A percentile compares a stretch with the other conserved stretches of the same genome.
These are phyloP conservation scores for Cardamine chenopodiifolia DNA, from an alignment of 345 rosid genomes.

Conservation along the genomic window DNA sequence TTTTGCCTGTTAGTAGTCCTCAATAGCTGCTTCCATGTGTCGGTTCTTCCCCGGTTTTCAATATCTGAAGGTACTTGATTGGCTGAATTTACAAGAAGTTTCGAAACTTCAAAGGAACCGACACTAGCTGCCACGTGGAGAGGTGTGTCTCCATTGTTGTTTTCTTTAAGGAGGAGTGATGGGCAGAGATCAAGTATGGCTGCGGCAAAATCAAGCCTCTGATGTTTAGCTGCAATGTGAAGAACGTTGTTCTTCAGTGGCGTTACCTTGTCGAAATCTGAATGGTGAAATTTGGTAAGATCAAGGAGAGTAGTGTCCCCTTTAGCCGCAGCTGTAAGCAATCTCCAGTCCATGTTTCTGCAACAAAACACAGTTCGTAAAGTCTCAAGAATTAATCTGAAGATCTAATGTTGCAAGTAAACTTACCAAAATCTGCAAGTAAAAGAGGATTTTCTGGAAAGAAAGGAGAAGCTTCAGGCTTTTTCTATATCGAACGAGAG, in stretches of 20 bases:
- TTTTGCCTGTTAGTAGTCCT: conserved; percentile 31
- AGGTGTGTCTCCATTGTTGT: conserved; percentile 48
- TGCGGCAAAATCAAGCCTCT: conserved; percentile 25
- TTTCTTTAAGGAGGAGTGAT: conserved; percentile 32
- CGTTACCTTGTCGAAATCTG: conserved; percentile 30
- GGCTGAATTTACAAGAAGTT: conserved; percentile 18
- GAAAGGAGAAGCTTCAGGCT: background rate
- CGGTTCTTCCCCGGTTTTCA: conserved; percentile 3
- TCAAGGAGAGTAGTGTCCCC: conserved; percentile 23
- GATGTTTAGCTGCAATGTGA: conserved; percentile 44
- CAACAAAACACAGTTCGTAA: background rate
- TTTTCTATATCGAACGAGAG: background rate
- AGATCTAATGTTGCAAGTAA: background rate
- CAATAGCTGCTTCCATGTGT: conserved; percentile 20
- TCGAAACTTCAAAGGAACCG: conserved; percentile 33
- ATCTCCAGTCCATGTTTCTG: conserved; percentile 35
- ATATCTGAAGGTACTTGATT: conserved; percentile 7
- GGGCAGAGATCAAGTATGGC: conserved; percentile 32
- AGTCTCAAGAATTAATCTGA: background rate
- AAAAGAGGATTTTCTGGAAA: background rate
- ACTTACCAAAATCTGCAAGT: background rate
- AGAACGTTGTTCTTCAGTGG: conserved; percentile 45
- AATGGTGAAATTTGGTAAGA: background rate
- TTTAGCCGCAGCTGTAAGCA: conserved; percentile 31
- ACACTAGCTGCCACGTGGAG: conserved; percentile 47